Conservation (phyloP, 345 rosid species). For the Syzygium aromaticum region DNA sequence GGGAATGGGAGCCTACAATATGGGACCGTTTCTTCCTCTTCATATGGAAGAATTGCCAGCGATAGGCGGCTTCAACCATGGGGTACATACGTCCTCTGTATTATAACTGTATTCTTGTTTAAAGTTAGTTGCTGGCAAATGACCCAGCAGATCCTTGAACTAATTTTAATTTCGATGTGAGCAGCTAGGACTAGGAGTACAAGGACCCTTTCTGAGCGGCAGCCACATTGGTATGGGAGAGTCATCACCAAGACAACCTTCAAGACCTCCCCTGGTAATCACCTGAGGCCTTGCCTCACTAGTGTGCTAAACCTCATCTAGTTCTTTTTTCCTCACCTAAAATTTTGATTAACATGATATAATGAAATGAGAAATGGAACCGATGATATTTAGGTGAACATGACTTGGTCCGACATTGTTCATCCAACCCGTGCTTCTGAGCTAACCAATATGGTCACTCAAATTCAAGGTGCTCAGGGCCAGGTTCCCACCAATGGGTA, state of each 20-base stretch:
- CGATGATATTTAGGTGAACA: not conserved
- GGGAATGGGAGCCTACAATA: not conserved
- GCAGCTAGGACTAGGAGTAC: not conserved
- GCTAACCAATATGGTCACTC: not conserved
- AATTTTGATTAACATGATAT: not conserved
- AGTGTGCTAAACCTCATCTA: not conserved
- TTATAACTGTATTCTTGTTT: not conserved
- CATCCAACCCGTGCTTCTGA: not conserved
- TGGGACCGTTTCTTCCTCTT: not conserved
- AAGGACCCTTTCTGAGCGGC: not conserved
- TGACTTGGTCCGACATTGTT: not conserved
- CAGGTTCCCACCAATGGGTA: not conserved
- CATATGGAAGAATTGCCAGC: not conserved
- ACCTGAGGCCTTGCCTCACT: not conserved
- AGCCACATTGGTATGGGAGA: not conserved
- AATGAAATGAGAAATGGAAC: not conserved
- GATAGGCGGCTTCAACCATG: not conserved
- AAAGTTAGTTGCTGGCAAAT: not conserved
- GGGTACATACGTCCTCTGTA: not conserved
- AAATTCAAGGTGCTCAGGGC: not conserved
- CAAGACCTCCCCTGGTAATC: not conserved
- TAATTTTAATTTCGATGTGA: not conserved
- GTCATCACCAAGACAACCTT: not conserved
- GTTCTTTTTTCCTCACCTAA: not conserved
- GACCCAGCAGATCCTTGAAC: not conserved